Evolutionary conservation across 495 filamentous ascomycete genomes (phyloP).

Genomic region (Neurospora terricola): DNA sequence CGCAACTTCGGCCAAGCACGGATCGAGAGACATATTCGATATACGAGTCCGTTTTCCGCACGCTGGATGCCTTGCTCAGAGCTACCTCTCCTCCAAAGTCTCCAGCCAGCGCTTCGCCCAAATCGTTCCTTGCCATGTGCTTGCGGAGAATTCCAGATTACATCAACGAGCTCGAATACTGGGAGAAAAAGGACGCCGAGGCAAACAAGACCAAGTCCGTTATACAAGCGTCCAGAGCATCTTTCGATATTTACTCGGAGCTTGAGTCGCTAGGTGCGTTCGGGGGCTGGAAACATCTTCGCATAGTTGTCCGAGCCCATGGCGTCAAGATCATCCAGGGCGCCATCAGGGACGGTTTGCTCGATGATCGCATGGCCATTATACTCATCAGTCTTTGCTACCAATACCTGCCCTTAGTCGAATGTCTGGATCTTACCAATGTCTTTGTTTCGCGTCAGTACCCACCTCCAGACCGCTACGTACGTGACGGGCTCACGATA

Average conservation of each 20-base stretch:
- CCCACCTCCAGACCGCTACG: constrained; percentile 21
- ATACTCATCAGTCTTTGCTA: constrained; percentile 34
- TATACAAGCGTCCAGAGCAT: constrained; percentile 26
- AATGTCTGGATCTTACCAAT: constrained; percentile 32
- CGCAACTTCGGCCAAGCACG: constrained; percentile 1
- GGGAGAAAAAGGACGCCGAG: constrained; percentile 40
- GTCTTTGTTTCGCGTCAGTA: constrained; percentile 24
- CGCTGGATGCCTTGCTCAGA: constrained; percentile 37
- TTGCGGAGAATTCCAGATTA: constrained; percentile 53
- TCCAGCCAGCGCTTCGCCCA: constrained; percentile 8
- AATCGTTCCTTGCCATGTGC: constrained; percentile 56
- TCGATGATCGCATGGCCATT: constrained; percentile 29
- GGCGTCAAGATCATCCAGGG: constrained; percentile 47
- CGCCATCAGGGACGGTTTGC: constrained; percentile 40
- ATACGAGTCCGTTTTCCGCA: constrained; percentile 31
- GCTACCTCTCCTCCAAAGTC: constrained; percentile 24
- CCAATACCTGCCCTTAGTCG: constrained; percentile 23
- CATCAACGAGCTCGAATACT: constrained; percentile 49
- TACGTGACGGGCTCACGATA: constrained; percentile 16
- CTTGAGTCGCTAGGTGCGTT: constrained; percentile 50
- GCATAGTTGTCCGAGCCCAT: constrained; percentile 55
- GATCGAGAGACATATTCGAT: constrained; percentile 4
- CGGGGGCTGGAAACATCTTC: constrained; percentile 57
- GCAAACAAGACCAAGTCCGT: constrained; percentile 34
- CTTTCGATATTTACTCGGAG: constrained; percentile 52